These are phyloP conservation scores for Aspergillus sp. DNA, from an alignment of 2,329 filamentous ascomycete species.

Conservation along the genomic window DNA sequence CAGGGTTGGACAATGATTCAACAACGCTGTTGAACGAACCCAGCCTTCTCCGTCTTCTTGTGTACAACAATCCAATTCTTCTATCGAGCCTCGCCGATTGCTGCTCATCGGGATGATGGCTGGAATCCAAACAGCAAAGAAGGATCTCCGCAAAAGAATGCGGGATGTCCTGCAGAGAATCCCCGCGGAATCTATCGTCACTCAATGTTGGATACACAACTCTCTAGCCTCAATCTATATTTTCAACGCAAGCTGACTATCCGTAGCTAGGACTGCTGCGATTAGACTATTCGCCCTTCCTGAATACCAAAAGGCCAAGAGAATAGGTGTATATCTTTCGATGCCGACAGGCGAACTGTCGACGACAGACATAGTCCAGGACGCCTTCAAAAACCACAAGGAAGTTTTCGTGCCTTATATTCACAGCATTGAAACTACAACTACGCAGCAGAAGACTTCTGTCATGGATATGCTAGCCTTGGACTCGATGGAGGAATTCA, in stretches of 20 bases:
- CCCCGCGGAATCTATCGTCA: conserved; percentile 62
- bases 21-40: not conserved
- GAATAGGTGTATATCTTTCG: conserved; percentile 86
- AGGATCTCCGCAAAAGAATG: conserved; percentile 72
- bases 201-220: conserved; percentile 66
- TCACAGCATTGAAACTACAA: conserved; percentile 59
- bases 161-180: conserved; percentile 68
- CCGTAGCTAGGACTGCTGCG: conserved; percentile 67
- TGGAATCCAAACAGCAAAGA: conserved; percentile 70
- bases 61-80: not conserved
- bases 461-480: conserved; percentile 97
- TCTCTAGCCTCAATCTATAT: not conserved
- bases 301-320: conserved; percentile 74
- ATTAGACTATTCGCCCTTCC: conserved; percentile 67
- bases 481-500: conserved; percentile 73
- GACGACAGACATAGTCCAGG: conserved; percentile 77
- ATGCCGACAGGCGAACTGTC: conserved; percentile 90
- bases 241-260: conserved; percentile 27
- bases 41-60: not conserved
- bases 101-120: conserved; percentile 49
- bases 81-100: not conserved
- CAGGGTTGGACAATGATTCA: not conserved
- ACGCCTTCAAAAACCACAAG: conserved; percentile 79
- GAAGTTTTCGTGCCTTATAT: conserved; percentile 91
- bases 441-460: conserved; percentile 57